Evolutionary conservation across 768 basidiomycete species (phyloP).

Genomic region (Paxillus rubicundulus): DNA sequence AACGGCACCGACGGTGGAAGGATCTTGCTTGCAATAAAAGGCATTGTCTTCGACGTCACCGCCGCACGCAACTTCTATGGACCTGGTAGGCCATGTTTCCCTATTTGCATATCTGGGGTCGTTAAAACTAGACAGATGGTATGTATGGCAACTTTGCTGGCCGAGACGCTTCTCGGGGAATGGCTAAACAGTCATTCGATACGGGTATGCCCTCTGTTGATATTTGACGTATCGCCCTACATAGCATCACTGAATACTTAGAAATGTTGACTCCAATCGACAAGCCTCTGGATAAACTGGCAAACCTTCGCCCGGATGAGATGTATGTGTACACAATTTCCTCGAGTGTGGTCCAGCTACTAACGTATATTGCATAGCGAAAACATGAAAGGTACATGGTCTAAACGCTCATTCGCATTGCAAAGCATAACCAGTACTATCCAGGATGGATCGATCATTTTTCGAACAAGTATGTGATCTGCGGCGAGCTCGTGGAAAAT

Average conservation of each 20-base stretch:
- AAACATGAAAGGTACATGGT: conserved; percentile 75
- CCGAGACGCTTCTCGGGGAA: conserved; percentile 90
- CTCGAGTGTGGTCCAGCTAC: neutral
- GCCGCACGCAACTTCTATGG: conserved; percentile 91
- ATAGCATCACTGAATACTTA: conserved; percentile 22
- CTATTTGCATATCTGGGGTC: neutral
- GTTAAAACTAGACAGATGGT: conserved; percentile 54
- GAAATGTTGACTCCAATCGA: conserved; percentile 92
- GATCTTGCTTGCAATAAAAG: conserved; percentile 84
- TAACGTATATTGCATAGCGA: conserved; percentile 48
- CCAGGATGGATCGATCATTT: conserved; percentile 94
- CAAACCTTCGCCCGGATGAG: conserved; percentile 76
- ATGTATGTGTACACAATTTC: conserved; percentile 52
- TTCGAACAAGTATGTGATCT: conserved; percentile 86
- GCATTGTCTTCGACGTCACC: conserved; percentile 91
- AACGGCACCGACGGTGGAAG: conserved; percentile 61
- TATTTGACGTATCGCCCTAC: neutral
- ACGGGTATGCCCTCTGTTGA: conserved; percentile 49
- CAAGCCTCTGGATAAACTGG: conserved; percentile 79
- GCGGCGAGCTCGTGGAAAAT: conserved; percentile 86
- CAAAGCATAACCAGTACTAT: conserved; percentile 1
- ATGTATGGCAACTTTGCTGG: conserved; percentile 99
- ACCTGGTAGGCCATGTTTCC: conserved; percentile 59
- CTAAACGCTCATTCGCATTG: neutral
- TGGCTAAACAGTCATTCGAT: conserved; percentile 98